phyloP scores from a whole-genome alignment of 306 rosid genomes.

The Cicer cuneatum region DNA sequence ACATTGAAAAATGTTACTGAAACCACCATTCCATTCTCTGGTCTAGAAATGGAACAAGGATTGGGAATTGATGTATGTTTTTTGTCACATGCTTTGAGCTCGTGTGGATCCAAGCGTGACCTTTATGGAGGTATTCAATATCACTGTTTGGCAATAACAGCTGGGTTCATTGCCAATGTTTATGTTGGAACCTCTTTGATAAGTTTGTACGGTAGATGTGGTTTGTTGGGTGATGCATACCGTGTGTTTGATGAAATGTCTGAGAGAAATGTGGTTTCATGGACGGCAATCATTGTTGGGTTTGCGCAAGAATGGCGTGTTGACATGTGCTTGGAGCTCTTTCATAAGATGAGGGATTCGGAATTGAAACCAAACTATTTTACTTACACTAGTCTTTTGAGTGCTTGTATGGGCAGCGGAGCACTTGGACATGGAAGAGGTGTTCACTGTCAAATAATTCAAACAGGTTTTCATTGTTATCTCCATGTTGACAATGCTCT shows the following conservation, averaged over 20 bases:
- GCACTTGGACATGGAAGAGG: slow-evolving; percentile 82
- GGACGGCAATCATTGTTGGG: slow-evolving; percentile 78
- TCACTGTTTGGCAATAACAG: slow-evolving; percentile 68
- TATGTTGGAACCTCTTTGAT: slow-evolving; percentile 84
- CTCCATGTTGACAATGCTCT: slow-evolving; percentile 70
- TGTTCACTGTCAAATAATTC: slow-evolving; percentile 68
- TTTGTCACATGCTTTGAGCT: slow-evolving; percentile 64
- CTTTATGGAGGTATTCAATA: slow-evolving; percentile 65
- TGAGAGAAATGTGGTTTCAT: slow-evolving; percentile 74
- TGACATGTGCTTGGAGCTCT: slow-evolving; percentile 67
- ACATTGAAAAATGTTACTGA: slow-evolving; percentile 16
- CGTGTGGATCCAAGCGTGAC: slow-evolving; percentile 60
- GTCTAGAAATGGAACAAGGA: slow-evolving; percentile 43
- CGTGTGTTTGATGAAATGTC: slow-evolving; percentile 74
- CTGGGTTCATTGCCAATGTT: slow-evolving; percentile 70
- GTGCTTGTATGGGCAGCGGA: slow-evolving; percentile 85
- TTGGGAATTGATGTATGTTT: slow-evolving; percentile 51
- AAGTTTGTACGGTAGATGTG: slow-evolving; percentile 65
- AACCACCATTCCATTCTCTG: slow-evolving; percentile 41
- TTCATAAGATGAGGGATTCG: slow-evolving; percentile 58
- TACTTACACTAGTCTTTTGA: slow-evolving; percentile 69
- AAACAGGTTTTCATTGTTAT: slow-evolving; percentile 61
- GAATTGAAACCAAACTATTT: slow-evolving; percentile 65
- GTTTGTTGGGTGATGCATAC: slow-evolving; percentile 55
- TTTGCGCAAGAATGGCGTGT: slow-evolving; percentile 77